Conservation (phyloP, 805 yeast genomes). For the Hanseniaspora occidentalis region DNA sequence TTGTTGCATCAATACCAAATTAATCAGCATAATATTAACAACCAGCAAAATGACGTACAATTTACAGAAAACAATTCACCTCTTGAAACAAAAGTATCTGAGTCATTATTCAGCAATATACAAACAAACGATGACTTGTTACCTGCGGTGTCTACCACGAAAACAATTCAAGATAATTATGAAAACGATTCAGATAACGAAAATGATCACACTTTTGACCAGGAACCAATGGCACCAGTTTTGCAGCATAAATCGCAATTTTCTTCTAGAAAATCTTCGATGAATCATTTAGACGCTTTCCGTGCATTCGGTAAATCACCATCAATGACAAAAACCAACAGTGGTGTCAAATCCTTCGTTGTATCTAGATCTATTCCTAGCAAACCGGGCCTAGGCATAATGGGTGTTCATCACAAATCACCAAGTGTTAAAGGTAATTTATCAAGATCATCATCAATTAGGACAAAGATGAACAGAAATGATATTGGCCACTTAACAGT, state of each 20-base stretch:
- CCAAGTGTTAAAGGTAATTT: not conserved
- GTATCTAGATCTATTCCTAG: not conserved
- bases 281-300: not conserved
- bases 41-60: not conserved
- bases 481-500: not conserved
- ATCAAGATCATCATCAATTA: not conserved
- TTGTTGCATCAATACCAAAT: slow-evolving; percentile 63
- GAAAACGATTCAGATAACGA: not conserved
- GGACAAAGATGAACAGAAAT: not conserved
- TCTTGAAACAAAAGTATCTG: not conserved
- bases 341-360: not conserved
- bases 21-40: slow-evolving; percentile 31
- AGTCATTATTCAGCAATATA: no score
- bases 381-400: slow-evolving; percentile 1
- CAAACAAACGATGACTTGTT: no score
- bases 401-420: not conserved
- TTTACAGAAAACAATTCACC: slow-evolving; percentile 3
- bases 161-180: not conserved
- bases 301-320: not conserved
- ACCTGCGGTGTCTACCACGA: no score
- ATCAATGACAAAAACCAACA: not conserved
- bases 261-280: slow-evolving; percentile 13
- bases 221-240: slow-evolving; percentile 4
- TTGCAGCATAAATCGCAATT: slow-evolving; percentile 5
- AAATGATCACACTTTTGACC: slow-evolving; percentile 4